A percentile compares a stretch with the other conserved stretches of the same genome.
These are phyloP conservation scores for Sonneratia caseolaris DNA, from an alignment of 345 rosid genomes.

Conservation along the genomic window DNA sequence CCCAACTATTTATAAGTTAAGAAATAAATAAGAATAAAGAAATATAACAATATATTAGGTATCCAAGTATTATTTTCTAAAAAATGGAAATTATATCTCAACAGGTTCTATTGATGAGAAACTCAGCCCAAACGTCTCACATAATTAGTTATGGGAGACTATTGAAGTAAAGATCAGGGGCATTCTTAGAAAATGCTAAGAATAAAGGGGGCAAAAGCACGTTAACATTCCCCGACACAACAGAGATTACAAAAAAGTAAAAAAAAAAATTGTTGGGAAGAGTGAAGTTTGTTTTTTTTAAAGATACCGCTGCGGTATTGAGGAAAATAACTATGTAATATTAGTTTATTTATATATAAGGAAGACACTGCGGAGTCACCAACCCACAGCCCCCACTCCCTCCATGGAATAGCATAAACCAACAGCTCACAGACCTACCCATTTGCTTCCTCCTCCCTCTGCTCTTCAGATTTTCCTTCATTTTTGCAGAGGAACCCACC, in stretches of 20 bases:
- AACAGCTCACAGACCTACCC: slow-evolving; percentile 6
- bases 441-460: neutral
- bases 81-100: no score
- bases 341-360: slow-evolving; percentile 6
- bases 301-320: no score
- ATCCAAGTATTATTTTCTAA: no score
- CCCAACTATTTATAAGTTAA: no score
- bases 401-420: slow-evolving; percentile 15
- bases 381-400: slow-evolving; percentile 14
- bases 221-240: neutral
- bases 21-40: no score
- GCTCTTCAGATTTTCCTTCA: neutral
- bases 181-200: neutral
- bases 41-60: no score
- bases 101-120: no score
- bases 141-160: no score
- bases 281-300: neutral
- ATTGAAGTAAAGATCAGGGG: neutral
- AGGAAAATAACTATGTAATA: neutral
- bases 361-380: slow-evolving; percentile 20
- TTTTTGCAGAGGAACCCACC: neutral
- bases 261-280: neutral
- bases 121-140: no score
- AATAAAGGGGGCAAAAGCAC: neutral
- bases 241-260: neutral